Base-by-base conservation (phyloP, 2,329 filamentous ascomycete species). In the Aspergillus sp. region DNA sequence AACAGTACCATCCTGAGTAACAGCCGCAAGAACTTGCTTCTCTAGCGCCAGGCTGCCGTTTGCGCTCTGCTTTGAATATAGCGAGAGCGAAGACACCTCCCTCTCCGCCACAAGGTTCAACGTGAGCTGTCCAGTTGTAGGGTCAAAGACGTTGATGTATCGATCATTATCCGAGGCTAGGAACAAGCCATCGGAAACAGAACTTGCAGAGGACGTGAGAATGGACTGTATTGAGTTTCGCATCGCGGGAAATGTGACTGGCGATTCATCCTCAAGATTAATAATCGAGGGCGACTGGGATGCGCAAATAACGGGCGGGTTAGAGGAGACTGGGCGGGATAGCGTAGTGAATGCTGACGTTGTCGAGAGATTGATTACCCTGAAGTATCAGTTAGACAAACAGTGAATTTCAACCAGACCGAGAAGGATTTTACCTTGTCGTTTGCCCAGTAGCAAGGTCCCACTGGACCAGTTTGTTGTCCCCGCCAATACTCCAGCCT, bases 401-500 rank as follows among this genome's bases (percentile, higher is more conserved):
- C 41, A 47, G 17, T 35, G n/a, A 25, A 21, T 23, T 23, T 12
- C 8, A 17, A 31, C 7, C 12, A 37, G 58, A 48, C 39, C 19
- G 52, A 21, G n/a, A 19, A 48, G 46, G 15, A 9, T 15, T 66
- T 60, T 72, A 82, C 81, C 76, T 75, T 56, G 76, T 70, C 50
- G 69, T 73, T 61, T 75, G 69, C 55, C 76, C 74, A 21, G 72
- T 77, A 62, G 66, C 71, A 55, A 82, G 65, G 69, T 82, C 78
- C 81, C 81, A 83, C 62, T 82, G 79, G 21, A 82, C 75, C 48
- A 82, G 72, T 64, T 78, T 82, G 59, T 78, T 79, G 68, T 83
- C 81, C 50, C 77, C 78, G 49, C 81, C 81, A 57, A 82, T 77
- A 73, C 81, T 82, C 81, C 81, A 83, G n/a, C 74, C 80, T 62